Evolutionary conservation across 2,329 filamentous ascomycete species (phyloP).

Genomic region (Geosmithia putterillii): DNA sequence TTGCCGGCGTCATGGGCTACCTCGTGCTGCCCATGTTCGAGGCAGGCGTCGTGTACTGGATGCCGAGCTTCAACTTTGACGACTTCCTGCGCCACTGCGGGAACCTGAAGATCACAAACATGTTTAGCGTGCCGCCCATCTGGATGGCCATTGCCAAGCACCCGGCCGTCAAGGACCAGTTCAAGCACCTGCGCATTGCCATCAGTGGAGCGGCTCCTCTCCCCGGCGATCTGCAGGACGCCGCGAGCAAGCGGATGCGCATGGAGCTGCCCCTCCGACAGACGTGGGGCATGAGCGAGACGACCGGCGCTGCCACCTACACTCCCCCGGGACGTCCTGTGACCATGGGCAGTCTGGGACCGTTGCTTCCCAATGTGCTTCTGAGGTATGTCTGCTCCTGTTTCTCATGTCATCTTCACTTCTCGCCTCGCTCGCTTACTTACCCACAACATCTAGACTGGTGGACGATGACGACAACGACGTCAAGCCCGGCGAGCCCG

Average conservation of each 20-base stretch:
- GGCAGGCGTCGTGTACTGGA: constrained; percentile 45
- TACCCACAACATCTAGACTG: constrained; percentile 7
- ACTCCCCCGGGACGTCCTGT: constrained; percentile 26
- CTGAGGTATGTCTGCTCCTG: constrained; percentile 9
- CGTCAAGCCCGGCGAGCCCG: constrained; percentile 26
- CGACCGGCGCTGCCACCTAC: constrained; percentile 32
- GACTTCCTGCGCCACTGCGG: constrained; percentile 40
- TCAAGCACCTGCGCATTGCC: constrained; percentile 33
- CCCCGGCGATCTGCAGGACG: constrained; percentile 37
- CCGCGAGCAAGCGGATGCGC: constrained; percentile 35
- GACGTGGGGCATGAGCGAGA: constrained; percentile 48
- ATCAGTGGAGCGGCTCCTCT: constrained; percentile 44
- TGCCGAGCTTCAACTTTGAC: constrained; percentile 44
- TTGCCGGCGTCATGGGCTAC: constrained; percentile 32
- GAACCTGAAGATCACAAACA: constrained; percentile 35
- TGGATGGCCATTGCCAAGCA: constrained; percentile 46
- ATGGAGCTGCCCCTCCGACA: constrained; percentile 28
- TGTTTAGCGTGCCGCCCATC: constrained; percentile 50
- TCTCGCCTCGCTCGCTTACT: not conserved
- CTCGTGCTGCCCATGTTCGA: constrained; percentile 26
- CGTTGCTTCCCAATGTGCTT: constrained; percentile 13
- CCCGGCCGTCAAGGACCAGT: constrained; percentile 41
- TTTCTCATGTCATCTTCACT: not conserved
- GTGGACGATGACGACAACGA: constrained; percentile 26
- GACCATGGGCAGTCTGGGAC: constrained; percentile 31